These are phyloP conservation scores for Aspergillus saccharolyticus DNA, from an alignment of 495 filamentous ascomycete species.

Conservation along the genomic window DNA sequence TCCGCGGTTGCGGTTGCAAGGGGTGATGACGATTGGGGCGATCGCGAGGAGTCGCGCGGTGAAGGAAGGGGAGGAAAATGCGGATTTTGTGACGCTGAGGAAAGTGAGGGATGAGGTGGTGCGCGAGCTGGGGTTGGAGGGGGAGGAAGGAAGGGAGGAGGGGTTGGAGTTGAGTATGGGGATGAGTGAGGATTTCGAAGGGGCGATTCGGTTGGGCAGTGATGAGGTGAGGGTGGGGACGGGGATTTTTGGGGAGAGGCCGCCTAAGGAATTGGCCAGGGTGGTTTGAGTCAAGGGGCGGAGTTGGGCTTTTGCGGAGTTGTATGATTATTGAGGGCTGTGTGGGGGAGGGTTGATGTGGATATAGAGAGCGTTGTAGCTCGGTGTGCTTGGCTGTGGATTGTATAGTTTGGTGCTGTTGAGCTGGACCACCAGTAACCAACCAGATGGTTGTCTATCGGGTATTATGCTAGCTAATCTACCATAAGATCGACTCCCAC, in stretches of 20 bases:
- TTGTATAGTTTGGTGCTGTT: too few species aligned
- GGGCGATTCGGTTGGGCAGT: constrained; percentile 77
- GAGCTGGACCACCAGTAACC: too few species aligned
- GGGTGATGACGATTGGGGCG: constrained; percentile 95
- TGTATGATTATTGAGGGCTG: too few species aligned
- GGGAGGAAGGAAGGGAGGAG: constrained; percentile 29
- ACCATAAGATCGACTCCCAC: constrained; percentile 80
- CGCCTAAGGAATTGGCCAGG: constrained; percentile 63
- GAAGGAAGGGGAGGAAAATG: constrained; percentile 74
- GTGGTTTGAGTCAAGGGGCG: too few species aligned
- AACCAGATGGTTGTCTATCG: too few species aligned
- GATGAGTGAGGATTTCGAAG: constrained; percentile 96
- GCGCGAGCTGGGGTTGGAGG: constrained; percentile 40
- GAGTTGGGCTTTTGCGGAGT: not conserved
- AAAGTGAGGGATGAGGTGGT: constrained; percentile 64
- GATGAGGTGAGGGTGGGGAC: constrained; percentile 93
- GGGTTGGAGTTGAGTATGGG: constrained; percentile 66
- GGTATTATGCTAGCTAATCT: not conserved
- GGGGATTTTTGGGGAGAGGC: constrained; percentile 83
- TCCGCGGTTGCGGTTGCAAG: constrained; percentile 66
- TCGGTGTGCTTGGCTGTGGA: too few species aligned
- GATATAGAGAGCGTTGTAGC: too few species aligned
- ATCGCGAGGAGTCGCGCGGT: constrained; percentile 74
- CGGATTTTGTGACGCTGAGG: constrained; percentile 71
- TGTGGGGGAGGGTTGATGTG: too few species aligned